phyloP scores from a whole-genome alignment of 179 eudicot species.

The Spergularia azorica region DNA sequence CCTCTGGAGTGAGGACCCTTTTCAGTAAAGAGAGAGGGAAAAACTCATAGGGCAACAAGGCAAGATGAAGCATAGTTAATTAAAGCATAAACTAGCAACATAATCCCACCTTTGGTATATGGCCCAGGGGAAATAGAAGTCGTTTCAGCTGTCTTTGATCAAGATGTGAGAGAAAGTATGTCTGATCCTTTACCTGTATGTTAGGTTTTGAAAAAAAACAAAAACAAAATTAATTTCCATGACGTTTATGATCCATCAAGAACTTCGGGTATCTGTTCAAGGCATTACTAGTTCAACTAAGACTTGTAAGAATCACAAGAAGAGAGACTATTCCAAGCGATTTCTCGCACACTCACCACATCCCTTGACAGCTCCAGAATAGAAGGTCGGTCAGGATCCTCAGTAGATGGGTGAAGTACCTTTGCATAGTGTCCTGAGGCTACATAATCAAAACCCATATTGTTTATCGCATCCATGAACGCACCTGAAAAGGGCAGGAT shows the following conservation, averaged over 20 bases:
- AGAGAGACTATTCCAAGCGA: neutral
- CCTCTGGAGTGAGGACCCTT: neutral
- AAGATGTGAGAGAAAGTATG: constrained; percentile 93
- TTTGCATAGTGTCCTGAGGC: constrained; percentile 98
- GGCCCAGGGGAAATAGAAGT: constrained; percentile 87
- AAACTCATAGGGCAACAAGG: neutral
- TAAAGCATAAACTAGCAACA: constrained; percentile 2
- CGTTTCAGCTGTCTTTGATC: constrained; percentile 83
- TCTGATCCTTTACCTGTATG: constrained; percentile 93
- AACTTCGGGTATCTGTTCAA: neutral
- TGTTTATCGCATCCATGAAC: constrained; percentile 81
- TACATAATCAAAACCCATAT: constrained; percentile 74
- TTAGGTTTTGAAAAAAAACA: neutral
- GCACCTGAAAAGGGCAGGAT: constrained; percentile 54
- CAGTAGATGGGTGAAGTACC: constrained; percentile 55
- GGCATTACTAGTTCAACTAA: neutral
- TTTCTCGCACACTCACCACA: constrained; percentile 49
- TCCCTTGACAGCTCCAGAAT: constrained; percentile 77
- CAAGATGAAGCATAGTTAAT: neutral
- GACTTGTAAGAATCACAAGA: neutral
- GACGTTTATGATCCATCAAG: neutral
- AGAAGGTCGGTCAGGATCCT: constrained; percentile 48
- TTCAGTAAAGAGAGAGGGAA: neutral
- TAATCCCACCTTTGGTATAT: constrained; percentile 68
- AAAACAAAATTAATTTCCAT: neutral